Base-by-base conservation (phyloP, 805 yeast species). In the Hanseniaspora occidentalis region DNA sequence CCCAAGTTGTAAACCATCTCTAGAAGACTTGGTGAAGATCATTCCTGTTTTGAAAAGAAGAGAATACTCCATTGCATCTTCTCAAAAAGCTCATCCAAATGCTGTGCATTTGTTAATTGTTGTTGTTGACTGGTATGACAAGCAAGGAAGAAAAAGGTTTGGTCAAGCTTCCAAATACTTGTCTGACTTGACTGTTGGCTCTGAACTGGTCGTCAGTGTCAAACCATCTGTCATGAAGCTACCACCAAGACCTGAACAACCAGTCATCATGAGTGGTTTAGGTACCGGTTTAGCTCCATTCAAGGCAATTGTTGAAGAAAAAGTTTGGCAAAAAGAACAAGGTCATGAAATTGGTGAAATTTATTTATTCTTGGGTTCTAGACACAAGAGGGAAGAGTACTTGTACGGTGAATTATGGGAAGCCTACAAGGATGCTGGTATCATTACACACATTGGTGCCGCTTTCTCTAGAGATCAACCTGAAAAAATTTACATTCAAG, bases 271-370 rank as follows among this genome's bases (percentile, higher is more conserved):
- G 97, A 80, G 95, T 51, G 97, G 97, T 52, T 71, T 89, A 50
- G 97, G 97, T 65, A 89, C 97, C 40, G 97, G 97, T 49, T 73
- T 89, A 53, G 97, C 97, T 22, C 97, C 97, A 39, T 89, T 89
- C 79, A 89, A 89, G 70, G 97, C 97, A 0, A 86, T 89, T 56
- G 74, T 89, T 43, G 97, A 89, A 63, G 96, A 89, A 65, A 86
- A 86, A 69, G 74, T 80, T 56, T 86, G 89, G 85, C 97, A 89
- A 67, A 69, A 79, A 56, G 73, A 79, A 51, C 94, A 86, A 59
- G 97, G 97, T 38, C 60, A 71, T 58, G 83, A 80, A 50, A 84
- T 89, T 58, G 97, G 97, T 39, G 89, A 82, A 41, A 75, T 88
- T 42, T 88, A 73, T 68, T 67, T 89, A 53, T 89, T 75, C 67